A percentile compares a stretch with the other conserved stretches of the same genome.
Conservation (phyloP, 2,329 filamentous ascomycete species). For the Fusarium coffeatum region DNA sequence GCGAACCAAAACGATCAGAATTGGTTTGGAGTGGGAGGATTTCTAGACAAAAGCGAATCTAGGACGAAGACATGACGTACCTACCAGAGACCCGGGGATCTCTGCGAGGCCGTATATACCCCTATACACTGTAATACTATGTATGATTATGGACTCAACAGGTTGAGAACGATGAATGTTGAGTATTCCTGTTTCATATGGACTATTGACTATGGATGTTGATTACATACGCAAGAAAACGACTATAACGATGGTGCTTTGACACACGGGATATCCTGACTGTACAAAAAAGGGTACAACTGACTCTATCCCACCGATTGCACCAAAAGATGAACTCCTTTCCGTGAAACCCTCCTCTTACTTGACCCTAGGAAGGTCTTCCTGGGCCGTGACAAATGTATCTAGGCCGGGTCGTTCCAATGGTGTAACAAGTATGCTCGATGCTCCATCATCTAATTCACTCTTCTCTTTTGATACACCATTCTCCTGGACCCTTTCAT, state of each 20-base stretch:
- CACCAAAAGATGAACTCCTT: constrained; percentile 20
- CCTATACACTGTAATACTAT: constrained; percentile 48
- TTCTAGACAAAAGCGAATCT: constrained; percentile 3
- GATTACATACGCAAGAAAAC: constrained; percentile 21
- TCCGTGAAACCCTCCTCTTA: constrained; percentile 20
- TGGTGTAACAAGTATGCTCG: background rate
- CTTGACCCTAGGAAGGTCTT: constrained; percentile 53
- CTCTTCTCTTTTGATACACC: constrained; percentile 1
- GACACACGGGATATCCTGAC: constrained; percentile 28
- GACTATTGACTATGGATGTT: constrained; percentile 15
- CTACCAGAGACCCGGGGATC: constrained; percentile 29
- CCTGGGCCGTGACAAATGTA: constrained; percentile 66
- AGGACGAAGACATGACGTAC: constrained; percentile 9
- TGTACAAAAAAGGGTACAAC: constrained; percentile 28
- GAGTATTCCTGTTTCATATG: constrained; percentile 10
- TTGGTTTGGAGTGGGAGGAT: background rate
- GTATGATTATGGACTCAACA: constrained; percentile 45
- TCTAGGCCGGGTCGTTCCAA: constrained; percentile 59
- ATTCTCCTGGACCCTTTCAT: background rate
- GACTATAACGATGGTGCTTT: constrained; percentile 27
- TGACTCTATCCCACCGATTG: constrained; percentile 24
- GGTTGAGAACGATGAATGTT: constrained; percentile 22
- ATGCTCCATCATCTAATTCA: constrained; percentile 10
- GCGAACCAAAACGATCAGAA: background rate
- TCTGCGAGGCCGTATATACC: constrained; percentile 48